Percentiles rank a stretch among this genome's conserved stretches.
Evolutionary conservation across 495 filamentous ascomycete genomes (phyloP).

Genomic region (Aspergillus carlsbadensis): DNA sequence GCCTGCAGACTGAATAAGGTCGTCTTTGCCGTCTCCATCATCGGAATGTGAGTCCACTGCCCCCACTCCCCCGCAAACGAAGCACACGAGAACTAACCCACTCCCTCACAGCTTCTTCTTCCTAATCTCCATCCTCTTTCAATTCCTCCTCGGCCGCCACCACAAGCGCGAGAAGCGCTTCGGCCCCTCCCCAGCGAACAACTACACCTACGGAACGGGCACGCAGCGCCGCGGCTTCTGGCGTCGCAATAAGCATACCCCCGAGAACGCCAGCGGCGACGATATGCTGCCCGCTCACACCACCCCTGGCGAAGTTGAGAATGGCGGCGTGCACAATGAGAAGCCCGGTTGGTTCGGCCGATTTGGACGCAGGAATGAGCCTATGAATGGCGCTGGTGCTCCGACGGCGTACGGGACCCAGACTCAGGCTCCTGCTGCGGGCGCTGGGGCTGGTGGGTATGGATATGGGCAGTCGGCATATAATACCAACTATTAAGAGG

Average conservation of each 20-base stretch:
- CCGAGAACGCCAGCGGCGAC: conserved; percentile 27
- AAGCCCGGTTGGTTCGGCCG: conserved; percentile 22
- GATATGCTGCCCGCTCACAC: conserved; percentile 38
- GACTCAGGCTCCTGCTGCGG: no score
- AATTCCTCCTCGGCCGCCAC: conserved; percentile 63
- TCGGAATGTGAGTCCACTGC: conserved; percentile 65
- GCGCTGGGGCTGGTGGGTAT: neutral
- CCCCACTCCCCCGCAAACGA: neutral
- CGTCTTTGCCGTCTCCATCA: conserved; percentile 72
- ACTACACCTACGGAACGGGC: conserved; percentile 73
- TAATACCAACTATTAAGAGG: conserved; percentile 5
- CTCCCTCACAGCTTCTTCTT: conserved; percentile 62
- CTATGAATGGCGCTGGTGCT: neutral
- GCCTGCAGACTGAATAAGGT: conserved; percentile 73
- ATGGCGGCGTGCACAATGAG: conserved; percentile 22
- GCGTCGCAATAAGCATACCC: conserved; percentile 45
- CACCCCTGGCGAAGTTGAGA: conserved; percentile 39
- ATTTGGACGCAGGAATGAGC: conserved; percentile 25
- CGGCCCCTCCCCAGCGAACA: conserved; percentile 73
- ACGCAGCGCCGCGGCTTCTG: conserved; percentile 51
- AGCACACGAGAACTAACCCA: neutral
- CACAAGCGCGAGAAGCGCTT: conserved; percentile 77
- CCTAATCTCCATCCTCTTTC: conserved; percentile 61
- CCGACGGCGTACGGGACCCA: neutral
- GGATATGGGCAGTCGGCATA: conserved; percentile 9